Conservation (phyloP, 352 stramenopile genomes). For the Peronospora farinosa region DNA sequence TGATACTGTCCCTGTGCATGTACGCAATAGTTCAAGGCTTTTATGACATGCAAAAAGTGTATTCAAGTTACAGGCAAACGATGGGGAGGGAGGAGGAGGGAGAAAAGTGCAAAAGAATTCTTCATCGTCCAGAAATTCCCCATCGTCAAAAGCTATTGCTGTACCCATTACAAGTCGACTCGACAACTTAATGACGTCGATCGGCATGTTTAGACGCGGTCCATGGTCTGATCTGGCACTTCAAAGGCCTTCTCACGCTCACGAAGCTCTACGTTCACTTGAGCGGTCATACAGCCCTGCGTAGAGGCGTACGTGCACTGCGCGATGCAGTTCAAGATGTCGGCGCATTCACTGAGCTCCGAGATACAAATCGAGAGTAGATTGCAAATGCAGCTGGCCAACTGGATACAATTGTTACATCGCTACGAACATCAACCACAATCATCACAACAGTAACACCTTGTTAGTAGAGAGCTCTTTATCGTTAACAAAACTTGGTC, state of each 20-base stretch:
- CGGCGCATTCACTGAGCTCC: conserved; percentile 53
- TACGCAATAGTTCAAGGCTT: background rate
- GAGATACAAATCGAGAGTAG: conserved; percentile 75
- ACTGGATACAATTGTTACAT: conserved; percentile 91
- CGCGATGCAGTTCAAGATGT: conserved; percentile 83
- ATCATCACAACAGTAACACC: conserved; percentile 3
- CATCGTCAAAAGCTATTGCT: background rate
- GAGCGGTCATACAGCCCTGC: conserved; percentile 91
- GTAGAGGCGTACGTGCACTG: conserved; percentile 90
- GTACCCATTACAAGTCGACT: background rate
- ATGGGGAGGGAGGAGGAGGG: background rate
- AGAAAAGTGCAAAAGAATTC: background rate
- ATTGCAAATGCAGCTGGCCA: conserved; percentile 64
- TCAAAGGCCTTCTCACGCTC: conserved; percentile 56
- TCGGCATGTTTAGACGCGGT: conserved; percentile 39
- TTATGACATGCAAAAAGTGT: background rate
- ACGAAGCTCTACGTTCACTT: conserved; percentile 90
- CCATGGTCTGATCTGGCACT: conserved; percentile 51
- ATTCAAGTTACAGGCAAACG: background rate
- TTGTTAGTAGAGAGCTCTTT: conserved; percentile 1
- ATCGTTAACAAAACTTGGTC: background rate
- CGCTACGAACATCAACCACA: conserved; percentile 33
- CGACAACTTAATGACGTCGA: background rate
- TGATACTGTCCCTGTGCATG: too few relatives aligned
- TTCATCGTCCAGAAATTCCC: conserved; percentile 7